Base-by-base conservation (phyloP, 768 basidiomycete species). In the Neoboletus brunneissimus region DNA sequence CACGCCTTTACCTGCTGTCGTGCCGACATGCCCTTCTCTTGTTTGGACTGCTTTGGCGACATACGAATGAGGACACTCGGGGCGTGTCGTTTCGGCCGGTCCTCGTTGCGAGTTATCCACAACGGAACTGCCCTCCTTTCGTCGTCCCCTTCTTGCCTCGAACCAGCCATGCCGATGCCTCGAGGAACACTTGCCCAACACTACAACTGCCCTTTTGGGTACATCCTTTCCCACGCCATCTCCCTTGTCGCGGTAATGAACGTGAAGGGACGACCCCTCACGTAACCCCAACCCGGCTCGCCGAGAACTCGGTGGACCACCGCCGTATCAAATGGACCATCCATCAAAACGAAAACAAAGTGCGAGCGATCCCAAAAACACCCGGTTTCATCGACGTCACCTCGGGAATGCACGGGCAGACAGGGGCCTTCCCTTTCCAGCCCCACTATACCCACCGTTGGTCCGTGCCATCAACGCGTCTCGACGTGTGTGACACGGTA, bases 1-100 rank as follows among this genome's bases (percentile, higher is more conserved):
- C 71, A 72, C 71, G 71, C 71, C 72, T 67, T 70, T 65, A 62
- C 71, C 71, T 72, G 70, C 68, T 49, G 66, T 58, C 61, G 55
- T 65, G 61, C 67, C 67, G 67, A 66, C 62, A 67, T 65, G 69
- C 71, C 70, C 68, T 68, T 60, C 22, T 64, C 53, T 65, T 72
- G 61, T 72, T 72, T 72, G 62, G 60, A 48, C 5, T 23, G 32
- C 55, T 72, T 72, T 72, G 72, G 64, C 53, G 25, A 54, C 44
- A 55, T 35, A 67, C 67, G 40, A 65, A 65, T 59, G 63, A 59
- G 59, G 62, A 20, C 46, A 18, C 40, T 32, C 50, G 67, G 58
- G 51, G 47, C 60, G 45, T 61, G 54, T 29, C 47, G 20, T 54
- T n/a, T 48, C 49, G 67, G 44, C 63, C 61, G 52, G 63, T 57